Percentiles rank a stretch among this genome's conserved stretches.
phyloP scores from a whole-genome alignment of 345 rosid genomes.

The Reutealis trisperma region DNA sequence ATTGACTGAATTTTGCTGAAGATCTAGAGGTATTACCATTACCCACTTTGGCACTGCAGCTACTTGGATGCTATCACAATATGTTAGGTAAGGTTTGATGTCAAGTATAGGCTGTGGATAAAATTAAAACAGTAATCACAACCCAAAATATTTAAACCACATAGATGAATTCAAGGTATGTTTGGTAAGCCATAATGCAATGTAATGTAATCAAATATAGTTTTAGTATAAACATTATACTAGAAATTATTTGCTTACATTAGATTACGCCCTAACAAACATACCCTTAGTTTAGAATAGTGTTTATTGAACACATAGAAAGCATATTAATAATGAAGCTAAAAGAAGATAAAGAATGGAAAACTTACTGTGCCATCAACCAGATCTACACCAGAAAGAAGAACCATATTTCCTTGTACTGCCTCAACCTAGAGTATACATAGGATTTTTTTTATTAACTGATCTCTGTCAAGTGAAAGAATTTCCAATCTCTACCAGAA shows the following conservation, averaged over 20 bases:
- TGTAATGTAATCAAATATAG: too few relatives aligned
- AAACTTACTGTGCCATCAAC: slow-evolving; percentile 92
- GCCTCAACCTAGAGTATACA: slow-evolving; percentile 64
- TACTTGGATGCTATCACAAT: slow-evolving; percentile 72
- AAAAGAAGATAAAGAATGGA: slow-evolving; percentile 5
- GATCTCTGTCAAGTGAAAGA: not conserved
- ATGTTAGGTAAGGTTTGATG: slow-evolving; percentile 86
- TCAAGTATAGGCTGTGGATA: slow-evolving; percentile 75
- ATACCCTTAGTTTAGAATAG: not conserved
- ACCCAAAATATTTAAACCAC: slow-evolving; percentile 1
- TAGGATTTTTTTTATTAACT: not conserved
- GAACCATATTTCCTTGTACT: slow-evolving; percentile 61
- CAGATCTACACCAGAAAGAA: slow-evolving; percentile 89
- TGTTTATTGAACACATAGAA: not conserved
- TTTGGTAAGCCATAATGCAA: too few relatives aligned
- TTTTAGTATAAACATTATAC: too few relatives aligned
- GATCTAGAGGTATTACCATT: slow-evolving; percentile 43
- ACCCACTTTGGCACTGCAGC: slow-evolving; percentile 85
- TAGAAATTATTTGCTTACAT: too few relatives aligned
- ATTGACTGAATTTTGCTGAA: not conserved
- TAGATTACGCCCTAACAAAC: too few relatives aligned
- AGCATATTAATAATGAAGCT: not conserved
- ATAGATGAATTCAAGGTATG: not conserved
- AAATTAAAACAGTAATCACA: slow-evolving; percentile 15
- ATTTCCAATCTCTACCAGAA: not conserved